Evolutionary conservation across 2,329 filamentous ascomycete genomes (phyloP), one percentile per base, ranked within the genome.

Genomic region (Epichloe baconii): DNA sequence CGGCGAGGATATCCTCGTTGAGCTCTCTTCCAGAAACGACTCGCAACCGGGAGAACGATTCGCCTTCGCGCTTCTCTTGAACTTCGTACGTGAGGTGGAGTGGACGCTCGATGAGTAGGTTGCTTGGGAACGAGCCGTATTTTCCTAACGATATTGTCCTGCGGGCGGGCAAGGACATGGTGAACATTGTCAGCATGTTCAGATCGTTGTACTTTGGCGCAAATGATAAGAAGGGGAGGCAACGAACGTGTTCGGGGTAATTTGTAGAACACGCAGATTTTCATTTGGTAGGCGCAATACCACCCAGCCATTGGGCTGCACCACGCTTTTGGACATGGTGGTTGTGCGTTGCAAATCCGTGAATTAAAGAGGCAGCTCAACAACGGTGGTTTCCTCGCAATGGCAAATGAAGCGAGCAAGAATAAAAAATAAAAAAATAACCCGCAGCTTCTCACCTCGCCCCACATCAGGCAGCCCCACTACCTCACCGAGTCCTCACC

Each of bases 41-140:
- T 36, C 89, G 86, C 50, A 97, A 70, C 14, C 81, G 75, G 45
- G 81, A 79, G 57, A 83, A 85, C 55, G 72, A 73, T 57, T 85
- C 80, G 54, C 77, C 77, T 4, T 82, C 75, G 26, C 74, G 68
- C 61, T 78, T 80, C 60, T 95, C 88, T 56, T 85, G 78, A 2
- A 97, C 76, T 66, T 97, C 91, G 69, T 88, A 98, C 1, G 90
- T 97, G 54, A 94, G 74, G 70, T 95, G 81, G 64, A 88, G 95
- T 0, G 93, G 93, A 7, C 93, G 83, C n/a, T 88, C 85, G 55
- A 98, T 79, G 44, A 98, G 80, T 35, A 93, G 78, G 64, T 97
- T 96, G 49, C 87, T 82, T 15, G 88, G 85, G 64, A 98, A 96
- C 2, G 82, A 81, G 56, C 93, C 93, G 65, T 93, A 95, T 78